phyloP scores from a whole-genome alignment of 257 asterid species.

The Verbena officinalis region DNA sequence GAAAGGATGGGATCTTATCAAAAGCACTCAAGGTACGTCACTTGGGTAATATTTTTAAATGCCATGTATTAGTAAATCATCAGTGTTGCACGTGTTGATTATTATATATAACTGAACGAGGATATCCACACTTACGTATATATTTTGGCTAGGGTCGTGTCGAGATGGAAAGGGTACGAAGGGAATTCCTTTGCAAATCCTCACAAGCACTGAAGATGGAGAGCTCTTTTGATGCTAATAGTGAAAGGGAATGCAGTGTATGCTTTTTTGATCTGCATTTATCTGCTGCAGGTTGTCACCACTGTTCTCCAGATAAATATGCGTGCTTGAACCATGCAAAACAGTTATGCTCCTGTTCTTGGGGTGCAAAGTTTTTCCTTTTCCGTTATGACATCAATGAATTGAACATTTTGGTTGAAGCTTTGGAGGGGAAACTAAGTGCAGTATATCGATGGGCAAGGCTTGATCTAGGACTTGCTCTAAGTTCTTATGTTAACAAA shows the following conservation, averaged over 20 bases:
- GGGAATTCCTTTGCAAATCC: slow-evolving; percentile 83
- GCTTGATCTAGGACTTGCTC: slow-evolving; percentile 88
- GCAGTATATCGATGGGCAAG: slow-evolving; percentile 98
- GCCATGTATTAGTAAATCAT: slow-evolving; percentile 2
- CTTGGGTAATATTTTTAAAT: background rate
- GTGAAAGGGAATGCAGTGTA: slow-evolving; percentile 95
- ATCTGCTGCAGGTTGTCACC: slow-evolving; percentile 98
- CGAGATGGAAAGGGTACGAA: slow-evolving; percentile 71
- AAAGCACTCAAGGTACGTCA: slow-evolving; percentile 73
- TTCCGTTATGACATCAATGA: slow-evolving; percentile 85
- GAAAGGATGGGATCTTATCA: slow-evolving; percentile 84
- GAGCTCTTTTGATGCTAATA: slow-evolving; percentile 83
- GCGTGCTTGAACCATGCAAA: slow-evolving; percentile 98
- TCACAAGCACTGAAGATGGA: slow-evolving; percentile 94
- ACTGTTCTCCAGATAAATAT: slow-evolving; percentile 89
- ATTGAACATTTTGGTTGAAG: slow-evolving; percentile 84
- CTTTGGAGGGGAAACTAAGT: slow-evolving; percentile 97
- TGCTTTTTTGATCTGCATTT: slow-evolving; percentile 94
- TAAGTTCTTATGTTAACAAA: slow-evolving; percentile 74
- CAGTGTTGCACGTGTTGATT: background rate
- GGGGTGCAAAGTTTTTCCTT: slow-evolving; percentile 95
- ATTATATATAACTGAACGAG: slow-evolving; percentile 18
- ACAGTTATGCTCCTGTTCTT: slow-evolving; percentile 87
- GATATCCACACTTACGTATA: slow-evolving; percentile 18
- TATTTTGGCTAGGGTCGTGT: slow-evolving; percentile 69